A percentile compares a stretch with the other conserved stretches of the same genome.
These are phyloP conservation scores for Acanthamoeba lenticulata DNA, from an alignment of 208 protist genomes.

Conservation along the genomic window DNA sequence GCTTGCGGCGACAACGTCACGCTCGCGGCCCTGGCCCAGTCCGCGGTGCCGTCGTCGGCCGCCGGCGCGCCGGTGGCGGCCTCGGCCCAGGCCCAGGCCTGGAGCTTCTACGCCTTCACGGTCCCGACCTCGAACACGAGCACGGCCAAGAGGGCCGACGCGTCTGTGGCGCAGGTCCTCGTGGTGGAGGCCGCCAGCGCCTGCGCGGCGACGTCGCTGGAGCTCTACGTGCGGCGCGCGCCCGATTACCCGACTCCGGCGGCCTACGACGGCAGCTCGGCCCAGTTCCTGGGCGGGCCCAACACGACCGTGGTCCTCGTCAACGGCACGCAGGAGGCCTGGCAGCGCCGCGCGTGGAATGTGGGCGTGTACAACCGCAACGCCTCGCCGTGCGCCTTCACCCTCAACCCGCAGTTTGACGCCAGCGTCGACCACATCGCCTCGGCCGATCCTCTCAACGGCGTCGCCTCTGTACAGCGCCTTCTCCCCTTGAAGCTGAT, in stretches of 20 bases:
- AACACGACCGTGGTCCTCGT: background rate
- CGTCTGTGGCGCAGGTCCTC: background rate
- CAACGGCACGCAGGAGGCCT: background rate
- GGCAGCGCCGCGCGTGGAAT: background rate
- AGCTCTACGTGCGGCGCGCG: background rate
- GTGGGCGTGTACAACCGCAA: constrained; percentile 17
- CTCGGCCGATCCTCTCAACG: background rate
- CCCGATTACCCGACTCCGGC: constrained; percentile 13
- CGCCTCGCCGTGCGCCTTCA: background rate
- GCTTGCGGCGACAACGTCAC: background rate
- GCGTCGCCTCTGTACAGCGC: background rate
- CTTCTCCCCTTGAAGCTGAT: background rate
- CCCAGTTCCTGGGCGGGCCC: background rate
- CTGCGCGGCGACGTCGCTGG: background rate
- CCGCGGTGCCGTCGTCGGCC: background rate
- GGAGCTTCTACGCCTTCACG: background rate
- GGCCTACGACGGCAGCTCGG: background rate
- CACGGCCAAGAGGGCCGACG: background rate
- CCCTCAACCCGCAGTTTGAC: background rate
- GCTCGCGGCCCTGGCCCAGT: background rate
- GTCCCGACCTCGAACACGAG: background rate
- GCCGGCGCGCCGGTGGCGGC: background rate
- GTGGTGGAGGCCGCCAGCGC: background rate
- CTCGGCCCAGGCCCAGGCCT: background rate
- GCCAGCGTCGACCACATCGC: background rate